Percentiles rank a stretch among this genome's conserved stretches.
Conservation (phyloP, 441 rosid genomes). For the Macaranga tanarius region DNA sequence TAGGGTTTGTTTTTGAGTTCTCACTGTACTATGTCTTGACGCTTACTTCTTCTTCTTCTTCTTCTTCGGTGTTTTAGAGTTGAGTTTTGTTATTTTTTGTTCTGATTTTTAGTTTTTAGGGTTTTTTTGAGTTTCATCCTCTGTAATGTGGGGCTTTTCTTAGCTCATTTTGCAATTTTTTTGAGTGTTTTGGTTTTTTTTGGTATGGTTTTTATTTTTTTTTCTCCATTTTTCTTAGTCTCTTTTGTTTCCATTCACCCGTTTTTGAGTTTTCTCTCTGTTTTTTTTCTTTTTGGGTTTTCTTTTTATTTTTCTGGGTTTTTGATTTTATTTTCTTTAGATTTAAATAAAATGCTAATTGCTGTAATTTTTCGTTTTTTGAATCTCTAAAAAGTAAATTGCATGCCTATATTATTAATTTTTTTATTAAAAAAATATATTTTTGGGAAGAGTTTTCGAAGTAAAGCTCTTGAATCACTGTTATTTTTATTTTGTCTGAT, state of each 20-base stretch:
- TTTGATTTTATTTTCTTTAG: not conserved
- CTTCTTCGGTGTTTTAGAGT: too few relatives aligned
- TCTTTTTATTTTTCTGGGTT: not conserved
- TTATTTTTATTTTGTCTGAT: not conserved
- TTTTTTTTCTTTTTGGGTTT: too few relatives aligned
- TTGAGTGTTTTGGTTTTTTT: too few relatives aligned
- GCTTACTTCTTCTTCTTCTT: too few relatives aligned
- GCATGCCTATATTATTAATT: not conserved
- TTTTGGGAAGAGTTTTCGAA: too few relatives aligned
- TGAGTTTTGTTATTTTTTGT: not conserved
- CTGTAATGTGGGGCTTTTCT: not conserved
- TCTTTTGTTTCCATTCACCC: too few relatives aligned
- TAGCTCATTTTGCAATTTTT: not conserved
- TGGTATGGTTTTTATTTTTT: too few relatives aligned
- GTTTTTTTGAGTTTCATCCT: not conserved
- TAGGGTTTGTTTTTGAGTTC: too few relatives aligned
- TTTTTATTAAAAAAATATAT: too few relatives aligned
- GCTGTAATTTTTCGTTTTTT: not conserved
- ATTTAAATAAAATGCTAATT: not conserved
- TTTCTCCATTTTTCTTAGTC: too few relatives aligned
- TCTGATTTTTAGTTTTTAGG: not conserved
- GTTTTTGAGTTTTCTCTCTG: too few relatives aligned
- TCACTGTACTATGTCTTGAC: not conserved
- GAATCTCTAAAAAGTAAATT: not conserved
- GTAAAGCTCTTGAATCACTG: too few relatives aligned